Base-by-base conservation (phyloP, 805 yeast genomes). In the Maudiozyma turicensis region DNA sequence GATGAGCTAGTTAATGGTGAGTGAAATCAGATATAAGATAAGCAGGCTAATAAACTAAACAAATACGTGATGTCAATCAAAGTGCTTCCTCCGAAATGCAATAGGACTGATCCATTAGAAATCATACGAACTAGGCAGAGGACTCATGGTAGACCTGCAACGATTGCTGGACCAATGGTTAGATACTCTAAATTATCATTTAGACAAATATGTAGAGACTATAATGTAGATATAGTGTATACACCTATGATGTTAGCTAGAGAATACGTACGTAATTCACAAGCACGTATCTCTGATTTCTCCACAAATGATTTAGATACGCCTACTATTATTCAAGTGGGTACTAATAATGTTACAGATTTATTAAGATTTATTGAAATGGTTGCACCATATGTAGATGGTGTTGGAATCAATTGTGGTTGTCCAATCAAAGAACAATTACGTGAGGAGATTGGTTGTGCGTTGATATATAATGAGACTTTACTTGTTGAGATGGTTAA, bases 221-320 rank as follows among this genome's bases (percentile, higher is more conserved):
- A 81, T 63, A 72, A 77, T 48, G 79, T 82, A 43, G 95, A 89
- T 62, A 82, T 91, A 8, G 95, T 88, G 3, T 90, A 93, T 61
- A 80, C 95, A 0, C 99, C 99, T 8, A 93, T 93, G 99, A 90
- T 93, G 40, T 71, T 93, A 47, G 98, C 98, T 5, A 71, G 98
- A 46, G 99, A 93, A 66, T 93, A 88, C 74, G 95, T 87, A 3
- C 72, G 97, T 43, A 86, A 88, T 64, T 76, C 74, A 20, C 74
- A 77, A 48, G 99, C 98, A 3, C 73, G 99, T 49, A 61, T 78
- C 33, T 77, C 88, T 11, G 99, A 93, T 63, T 89, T 93, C 66
- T 75, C 91, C 13, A 89, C 96, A 0, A 86, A 86, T 65, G 71
- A 69, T 3, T 57, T 61, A 7, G 97, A 90, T 62, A 60, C 80